Percentiles rank a stretch among this genome's conserved stretches.
Evolutionary conservation across 495 filamentous ascomycete species (phyloP).

Genomic region (Podospora australis): DNA sequence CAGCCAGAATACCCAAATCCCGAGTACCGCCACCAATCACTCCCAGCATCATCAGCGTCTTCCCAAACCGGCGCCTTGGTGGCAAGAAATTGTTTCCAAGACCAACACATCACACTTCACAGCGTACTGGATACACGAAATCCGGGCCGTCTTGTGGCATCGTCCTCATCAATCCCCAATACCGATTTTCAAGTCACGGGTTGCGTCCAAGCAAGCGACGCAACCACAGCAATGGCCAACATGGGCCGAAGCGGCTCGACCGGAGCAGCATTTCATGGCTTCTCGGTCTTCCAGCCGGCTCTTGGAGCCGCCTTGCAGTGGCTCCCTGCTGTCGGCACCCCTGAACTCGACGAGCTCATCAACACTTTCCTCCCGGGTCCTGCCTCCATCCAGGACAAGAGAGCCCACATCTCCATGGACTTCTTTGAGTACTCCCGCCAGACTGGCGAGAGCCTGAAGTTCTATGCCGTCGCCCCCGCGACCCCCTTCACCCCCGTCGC

Average conservation of each 20-base stretch:
- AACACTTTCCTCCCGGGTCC: slow-evolving; percentile 44
- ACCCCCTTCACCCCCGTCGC: slow-evolving; percentile 25
- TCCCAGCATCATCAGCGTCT: no score
- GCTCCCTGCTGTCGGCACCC: slow-evolving; percentile 46
- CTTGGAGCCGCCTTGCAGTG: slow-evolving; percentile 47
- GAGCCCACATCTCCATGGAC: slow-evolving; percentile 46
- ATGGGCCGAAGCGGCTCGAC: slow-evolving; percentile 35
- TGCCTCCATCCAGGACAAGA: slow-evolving; percentile 46
- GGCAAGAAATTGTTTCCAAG: no score
- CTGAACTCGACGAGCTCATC: slow-evolving; percentile 48
- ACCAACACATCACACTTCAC: no score
- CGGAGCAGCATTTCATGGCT: slow-evolving; percentile 34
- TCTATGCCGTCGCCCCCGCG: slow-evolving; percentile 41
- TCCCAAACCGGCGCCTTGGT: no score
- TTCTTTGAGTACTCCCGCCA: slow-evolving; percentile 42
- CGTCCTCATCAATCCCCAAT: neutral
- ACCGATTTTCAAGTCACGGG: slow-evolving; percentile 2
- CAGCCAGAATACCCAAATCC: no score
- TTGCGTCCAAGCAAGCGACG: neutral
- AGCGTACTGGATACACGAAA: no score
- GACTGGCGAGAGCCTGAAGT: slow-evolving; percentile 44
- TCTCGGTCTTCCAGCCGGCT: slow-evolving; percentile 44
- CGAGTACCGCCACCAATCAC: no score
- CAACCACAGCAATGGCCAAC: slow-evolving; percentile 21
- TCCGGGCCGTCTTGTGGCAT: no score